Evolutionary conservation across 345 rosid genomes (phyloP).

Genomic region (Populus ilicifolia): DNA sequence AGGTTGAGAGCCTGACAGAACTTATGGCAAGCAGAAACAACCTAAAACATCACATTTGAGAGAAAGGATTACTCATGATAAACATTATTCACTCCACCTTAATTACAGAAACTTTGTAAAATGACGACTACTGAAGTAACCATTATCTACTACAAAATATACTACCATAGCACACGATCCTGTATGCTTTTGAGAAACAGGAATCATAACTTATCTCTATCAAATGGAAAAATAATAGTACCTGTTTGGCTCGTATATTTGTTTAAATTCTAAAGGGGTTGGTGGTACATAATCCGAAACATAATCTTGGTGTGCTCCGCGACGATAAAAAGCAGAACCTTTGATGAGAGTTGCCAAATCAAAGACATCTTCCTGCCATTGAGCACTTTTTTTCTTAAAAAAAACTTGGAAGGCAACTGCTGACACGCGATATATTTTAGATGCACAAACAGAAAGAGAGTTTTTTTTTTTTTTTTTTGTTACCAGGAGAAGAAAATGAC

Average conservation of each 20-base stretch:
- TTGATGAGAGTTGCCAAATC: conserved; percentile 60
- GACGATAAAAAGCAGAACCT: conserved; percentile 62
- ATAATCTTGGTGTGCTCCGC: conserved; percentile 42
- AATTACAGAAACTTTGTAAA: no score
- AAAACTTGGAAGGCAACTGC: no score
- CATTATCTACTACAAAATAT: no score
- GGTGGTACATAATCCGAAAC: conserved; percentile 58
- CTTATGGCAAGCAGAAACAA: conserved; percentile 5
- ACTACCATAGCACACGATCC: no score
- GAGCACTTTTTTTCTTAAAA: no score
- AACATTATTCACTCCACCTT: no score
- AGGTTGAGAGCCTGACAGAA: conserved; percentile 47
- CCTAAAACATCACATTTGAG: conserved; percentile 11
- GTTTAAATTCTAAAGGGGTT: conserved; percentile 46
- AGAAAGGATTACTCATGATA: background rate
- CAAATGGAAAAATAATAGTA: background rate
- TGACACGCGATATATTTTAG: background rate
- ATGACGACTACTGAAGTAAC: no score
- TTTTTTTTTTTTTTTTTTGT: background rate
- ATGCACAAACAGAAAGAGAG: background rate
- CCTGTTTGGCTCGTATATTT: conserved; percentile 24
- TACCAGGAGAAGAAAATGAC: conserved; percentile 2
- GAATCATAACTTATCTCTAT: background rate
- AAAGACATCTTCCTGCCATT: conserved; percentile 57
- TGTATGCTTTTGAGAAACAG: no score